These are phyloP conservation scores for Jamesozyma hellenica DNA, from an alignment of 805 yeast species.

Conservation along the genomic window DNA sequence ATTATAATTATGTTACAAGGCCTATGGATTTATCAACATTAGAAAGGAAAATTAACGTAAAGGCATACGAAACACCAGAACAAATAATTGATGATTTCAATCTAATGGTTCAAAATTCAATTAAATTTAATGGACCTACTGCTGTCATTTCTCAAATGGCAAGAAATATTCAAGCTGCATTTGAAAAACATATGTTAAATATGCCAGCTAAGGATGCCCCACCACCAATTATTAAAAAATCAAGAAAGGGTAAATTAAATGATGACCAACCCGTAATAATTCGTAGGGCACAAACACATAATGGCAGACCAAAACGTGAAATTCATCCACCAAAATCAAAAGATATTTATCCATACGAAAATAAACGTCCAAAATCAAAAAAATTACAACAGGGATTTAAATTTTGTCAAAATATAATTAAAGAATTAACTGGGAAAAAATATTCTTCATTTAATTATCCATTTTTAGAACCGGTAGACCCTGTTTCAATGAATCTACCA, in stretches of 20 bases:
- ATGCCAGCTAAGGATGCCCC: constrained; percentile 60
- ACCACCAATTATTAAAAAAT: constrained; percentile 22
- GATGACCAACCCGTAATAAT: constrained; percentile 33
- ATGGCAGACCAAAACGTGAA: constrained; percentile 87
- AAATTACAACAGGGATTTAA: constrained; percentile 82
- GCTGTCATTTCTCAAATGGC: constrained; percentile 88
- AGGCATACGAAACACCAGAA: constrained; percentile 63
- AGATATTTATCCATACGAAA: constrained; percentile 78
- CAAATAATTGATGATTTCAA: constrained; percentile 70
- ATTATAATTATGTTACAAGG: constrained; percentile 67
- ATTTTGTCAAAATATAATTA: constrained; percentile 71
- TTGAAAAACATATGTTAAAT: constrained; percentile 84
- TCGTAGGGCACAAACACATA: constrained; percentile 64
- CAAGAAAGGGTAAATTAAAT: constrained; percentile 11
- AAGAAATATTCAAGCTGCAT: constrained; percentile 77
- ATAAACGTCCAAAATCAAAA: constrained; percentile 68
- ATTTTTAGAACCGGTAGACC: constrained; percentile 88
- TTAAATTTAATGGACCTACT: constrained; percentile 72
- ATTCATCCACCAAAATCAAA: constrained; percentile 94
- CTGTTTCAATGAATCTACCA: constrained; percentile 87
- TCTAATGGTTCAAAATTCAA: constrained; percentile 75
- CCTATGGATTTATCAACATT: constrained; percentile 95
- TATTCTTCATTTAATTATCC: constrained; percentile 81
- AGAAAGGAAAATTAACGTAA: constrained; percentile 61
- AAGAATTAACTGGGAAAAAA: constrained; percentile 75